These are phyloP conservation scores for Botrytis sinoallii DNA, from an alignment of 2,329 filamentous ascomycete genomes.

Conservation along the genomic window DNA sequence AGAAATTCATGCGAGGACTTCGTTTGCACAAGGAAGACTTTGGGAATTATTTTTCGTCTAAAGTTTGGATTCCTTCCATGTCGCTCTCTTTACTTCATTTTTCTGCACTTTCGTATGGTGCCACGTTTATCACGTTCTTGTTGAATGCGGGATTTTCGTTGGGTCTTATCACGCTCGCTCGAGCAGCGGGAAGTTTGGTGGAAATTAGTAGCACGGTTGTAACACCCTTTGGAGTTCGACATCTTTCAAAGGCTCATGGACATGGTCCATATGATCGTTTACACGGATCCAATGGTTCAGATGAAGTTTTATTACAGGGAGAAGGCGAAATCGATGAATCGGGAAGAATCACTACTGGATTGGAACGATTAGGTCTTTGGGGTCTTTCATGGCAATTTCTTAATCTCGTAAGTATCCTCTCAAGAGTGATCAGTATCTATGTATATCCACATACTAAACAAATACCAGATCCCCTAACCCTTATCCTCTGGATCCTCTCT, in stretches of 20 bases:
- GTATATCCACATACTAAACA: not conserved
- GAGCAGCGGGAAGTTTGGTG: conserved; percentile 47
- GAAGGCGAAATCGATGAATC: conserved; percentile 18
- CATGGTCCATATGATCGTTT: conserved; percentile 32
- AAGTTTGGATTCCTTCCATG: conserved; percentile 47
- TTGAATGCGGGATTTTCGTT: conserved; percentile 49
- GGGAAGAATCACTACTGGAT: conserved; percentile 36
- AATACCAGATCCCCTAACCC: conserved; percentile 38
- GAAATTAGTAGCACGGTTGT: conserved; percentile 53
- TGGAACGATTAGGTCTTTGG: conserved; percentile 43
- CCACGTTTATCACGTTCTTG: conserved; percentile 55
- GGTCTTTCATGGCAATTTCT: conserved; percentile 43
- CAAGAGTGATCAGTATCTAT: not conserved
- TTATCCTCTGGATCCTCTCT: conserved; percentile 38
- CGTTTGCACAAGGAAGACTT: conserved; percentile 36
- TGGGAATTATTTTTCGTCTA: conserved; percentile 40
- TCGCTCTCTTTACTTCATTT: conserved; percentile 51
- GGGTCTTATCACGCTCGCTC: conserved; percentile 46
- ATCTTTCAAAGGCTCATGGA: conserved; percentile 35
- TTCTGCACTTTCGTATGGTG: conserved; percentile 53
- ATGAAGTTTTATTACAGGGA: not conserved
- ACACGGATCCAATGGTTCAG: not conserved
- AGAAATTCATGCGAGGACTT: conserved; percentile 18
- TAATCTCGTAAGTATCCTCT: conserved; percentile 38
- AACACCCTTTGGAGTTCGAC: conserved; percentile 48